Percentiles rank a stretch among this genome's conserved stretches.
Conservation (phyloP, 352 stramenopile genomes). For the Blastocystis sp. region DNA sequence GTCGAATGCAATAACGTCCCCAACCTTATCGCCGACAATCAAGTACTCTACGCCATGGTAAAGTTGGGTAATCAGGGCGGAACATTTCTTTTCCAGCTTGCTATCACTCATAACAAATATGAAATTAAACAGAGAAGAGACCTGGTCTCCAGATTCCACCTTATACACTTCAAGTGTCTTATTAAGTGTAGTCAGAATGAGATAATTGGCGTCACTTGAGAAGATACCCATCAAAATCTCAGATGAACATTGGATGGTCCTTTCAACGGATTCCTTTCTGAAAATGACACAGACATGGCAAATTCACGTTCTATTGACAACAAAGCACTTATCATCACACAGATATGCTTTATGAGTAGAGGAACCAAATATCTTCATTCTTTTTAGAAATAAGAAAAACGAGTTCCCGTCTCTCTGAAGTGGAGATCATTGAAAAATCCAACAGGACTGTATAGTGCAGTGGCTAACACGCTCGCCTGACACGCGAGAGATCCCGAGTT, state of each 20-base stretch:
- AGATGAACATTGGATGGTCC: not conserved
- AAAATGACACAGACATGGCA: not conserved
- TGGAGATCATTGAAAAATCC: not conserved
- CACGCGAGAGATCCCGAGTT: constrained; percentile 56
- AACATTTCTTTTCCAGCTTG: constrained; percentile 55
- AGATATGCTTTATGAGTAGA: not conserved
- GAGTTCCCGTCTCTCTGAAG: not conserved
- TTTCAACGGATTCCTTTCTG: not conserved
- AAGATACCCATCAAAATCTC: constrained; percentile 17
- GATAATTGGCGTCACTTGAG: not conserved
- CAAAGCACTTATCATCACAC: not conserved
- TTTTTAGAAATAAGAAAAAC: not conserved
- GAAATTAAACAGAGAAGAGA: not conserved
- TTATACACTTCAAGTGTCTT: not conserved
- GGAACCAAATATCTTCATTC: constrained; percentile 45
- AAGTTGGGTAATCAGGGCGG: not conserved
- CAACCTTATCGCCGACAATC: constrained; percentile 36
- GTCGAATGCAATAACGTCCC: not conserved
- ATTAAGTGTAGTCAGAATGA: not conserved
- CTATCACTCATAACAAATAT: not conserved
- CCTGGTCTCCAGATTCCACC: not conserved
- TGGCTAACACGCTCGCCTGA: constrained; percentile 56
- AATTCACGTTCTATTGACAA: not conserved
- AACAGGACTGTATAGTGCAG: constrained; percentile 42
- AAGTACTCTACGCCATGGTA: constrained; percentile 8